phyloP scores from a whole-genome alignment of 2,329 filamentous ascomycete species.

The Colletotrichum musicola region DNA sequence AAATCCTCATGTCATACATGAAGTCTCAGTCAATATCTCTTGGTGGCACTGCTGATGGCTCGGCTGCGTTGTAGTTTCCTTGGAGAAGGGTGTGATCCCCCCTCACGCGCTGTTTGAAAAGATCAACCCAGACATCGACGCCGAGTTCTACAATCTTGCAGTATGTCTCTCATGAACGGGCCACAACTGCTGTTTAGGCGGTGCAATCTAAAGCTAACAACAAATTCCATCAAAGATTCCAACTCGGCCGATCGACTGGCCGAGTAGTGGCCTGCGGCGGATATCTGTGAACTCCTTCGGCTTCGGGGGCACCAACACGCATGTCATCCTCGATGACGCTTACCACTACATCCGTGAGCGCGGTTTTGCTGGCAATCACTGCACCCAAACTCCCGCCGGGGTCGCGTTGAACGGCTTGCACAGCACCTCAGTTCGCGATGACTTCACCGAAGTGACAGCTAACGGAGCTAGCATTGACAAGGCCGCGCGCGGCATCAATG shows the following conservation, averaged over 20 bases:
- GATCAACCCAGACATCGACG: constrained; percentile 45
- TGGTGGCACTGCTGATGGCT: background rate
- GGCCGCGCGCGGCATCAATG: background rate
- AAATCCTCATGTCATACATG: too few relatives aligned
- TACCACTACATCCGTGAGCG: background rate
- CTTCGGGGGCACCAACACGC: constrained; percentile 23
- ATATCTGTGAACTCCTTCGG: constrained; percentile 21
- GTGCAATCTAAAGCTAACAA: too few relatives aligned
- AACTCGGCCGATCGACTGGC: background rate
- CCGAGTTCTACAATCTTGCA: constrained; percentile 41
- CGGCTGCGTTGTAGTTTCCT: constrained; percentile 25
- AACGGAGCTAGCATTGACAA: background rate
- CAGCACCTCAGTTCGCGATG: too few relatives aligned
- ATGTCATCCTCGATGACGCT: constrained; percentile 24
- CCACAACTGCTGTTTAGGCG: too few relatives aligned
- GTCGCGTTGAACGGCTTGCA: background rate
- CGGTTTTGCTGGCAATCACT: background rate
- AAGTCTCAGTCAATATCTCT: too few relatives aligned
- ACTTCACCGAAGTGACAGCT: background rate
- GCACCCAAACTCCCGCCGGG: background rate
- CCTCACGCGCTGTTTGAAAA: constrained; percentile 46
- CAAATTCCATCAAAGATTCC: constrained; percentile 32
- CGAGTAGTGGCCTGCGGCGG: constrained; percentile 1
- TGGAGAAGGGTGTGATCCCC: constrained; percentile 47
- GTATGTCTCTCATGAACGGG: background rate